Evolutionary conservation across 192 early-diverging fungal genomes (phyloP), one percentile per base, ranked within the genome.

Genomic region (Endogone sp.): DNA sequence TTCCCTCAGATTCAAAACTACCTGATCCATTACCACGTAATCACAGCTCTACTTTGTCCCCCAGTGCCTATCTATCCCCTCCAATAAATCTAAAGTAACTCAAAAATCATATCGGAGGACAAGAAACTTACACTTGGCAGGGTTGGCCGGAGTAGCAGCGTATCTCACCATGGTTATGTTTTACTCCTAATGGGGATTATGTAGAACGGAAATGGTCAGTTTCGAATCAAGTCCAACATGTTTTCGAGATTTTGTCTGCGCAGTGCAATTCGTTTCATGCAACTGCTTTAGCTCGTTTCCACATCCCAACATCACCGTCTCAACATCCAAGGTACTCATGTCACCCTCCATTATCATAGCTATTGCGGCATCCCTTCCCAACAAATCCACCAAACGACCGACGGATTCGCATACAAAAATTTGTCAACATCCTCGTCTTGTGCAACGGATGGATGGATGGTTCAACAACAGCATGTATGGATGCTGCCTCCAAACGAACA

Each of bases 121-220:
- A 49, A 16, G 27, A 44, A 56, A 78, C 82, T 80, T 84, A 87
- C 85, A 85, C 88, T 93, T 93, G 71, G 84, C 77, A 80, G 84
- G 81, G 87, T 91, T 91, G 81, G 85, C 89, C 65, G 90, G 89
- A 80, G 89, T 88, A 79, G 89, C 90, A 82, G 90, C 84, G 90
- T 93, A 93, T 82, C 91, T 88, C 75, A 88, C 89, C 91, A 92
- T 88, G 75, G 83, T 72, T 75, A 73, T 77, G 69, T 75, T 60
- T 49, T 58, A 57, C 64, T 86, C 55, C 10, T 58, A 57, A 70
- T 25, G n/a, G 70, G 56, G 62, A 60, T 49, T 11, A 49, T 49
- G 37, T 49, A 16, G 9, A 49, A 49, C 6, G 16, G 37, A 49
- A 49, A 16, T 49, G 1, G 37, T 49, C 37, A 49, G 37, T 49